phyloP scores from a whole-genome alignment of 306 rosid genomes.

The Coriaria nepalensis region DNA sequence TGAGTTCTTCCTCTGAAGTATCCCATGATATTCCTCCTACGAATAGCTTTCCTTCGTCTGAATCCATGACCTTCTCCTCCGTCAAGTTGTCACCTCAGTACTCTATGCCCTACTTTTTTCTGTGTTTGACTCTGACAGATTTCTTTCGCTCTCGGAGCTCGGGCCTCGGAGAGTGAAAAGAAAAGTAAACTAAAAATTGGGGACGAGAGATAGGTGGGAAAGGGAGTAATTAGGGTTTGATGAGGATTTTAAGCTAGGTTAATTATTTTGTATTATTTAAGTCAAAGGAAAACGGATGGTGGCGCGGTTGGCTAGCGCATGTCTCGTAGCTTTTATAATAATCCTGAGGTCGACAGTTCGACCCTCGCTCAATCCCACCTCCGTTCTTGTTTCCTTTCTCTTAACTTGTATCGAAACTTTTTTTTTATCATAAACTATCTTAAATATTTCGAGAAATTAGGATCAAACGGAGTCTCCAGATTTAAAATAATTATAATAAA shows the following conservation, averaged over 20 bases:
- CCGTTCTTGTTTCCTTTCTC: no score
- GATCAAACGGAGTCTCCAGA: no score
- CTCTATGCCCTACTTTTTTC: no score
- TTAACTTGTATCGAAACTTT: no score
- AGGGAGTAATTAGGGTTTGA: slow-evolving; percentile 21
- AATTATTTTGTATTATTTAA: no score
- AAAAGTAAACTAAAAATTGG: not conserved
- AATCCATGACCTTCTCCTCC: slow-evolving; percentile 24
- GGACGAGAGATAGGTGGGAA: not conserved
- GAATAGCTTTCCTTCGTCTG: slow-evolving; percentile 52
- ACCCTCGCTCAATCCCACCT: no score
- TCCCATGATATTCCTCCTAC: slow-evolving; percentile 59
- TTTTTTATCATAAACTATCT: no score
- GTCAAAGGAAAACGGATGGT: slow-evolving; percentile 22
- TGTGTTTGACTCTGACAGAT: no score
- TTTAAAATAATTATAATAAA: no score
- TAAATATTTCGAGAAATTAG: no score
- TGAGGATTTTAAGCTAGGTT: not conserved
- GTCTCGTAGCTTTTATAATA: slow-evolving; percentile 54
- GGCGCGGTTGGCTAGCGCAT: slow-evolving; percentile 83
- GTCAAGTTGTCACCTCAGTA: not conserved
- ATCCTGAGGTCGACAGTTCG: slow-evolving; percentile 83
- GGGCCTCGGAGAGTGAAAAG: not conserved
- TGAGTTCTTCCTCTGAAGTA: slow-evolving; percentile 41
- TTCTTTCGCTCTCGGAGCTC: slow-evolving; percentile 6